Evolutionary conservation across 2,329 filamentous ascomycete species (phyloP).

Genomic region (Penicillium sp.): DNA sequence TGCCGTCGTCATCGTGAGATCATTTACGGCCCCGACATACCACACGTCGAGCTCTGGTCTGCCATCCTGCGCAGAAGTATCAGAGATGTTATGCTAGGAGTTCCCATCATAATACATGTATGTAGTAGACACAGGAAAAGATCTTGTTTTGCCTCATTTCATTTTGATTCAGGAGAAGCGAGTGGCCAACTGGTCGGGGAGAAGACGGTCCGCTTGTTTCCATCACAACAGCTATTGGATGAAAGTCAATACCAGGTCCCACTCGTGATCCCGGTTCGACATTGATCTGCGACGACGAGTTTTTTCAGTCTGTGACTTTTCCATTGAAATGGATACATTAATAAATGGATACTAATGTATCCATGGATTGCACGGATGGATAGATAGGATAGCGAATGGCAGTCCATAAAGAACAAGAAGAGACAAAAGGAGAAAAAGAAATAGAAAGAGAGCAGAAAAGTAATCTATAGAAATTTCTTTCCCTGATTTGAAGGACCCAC

Average conservation of each 20-base stretch:
- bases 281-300: conserved; percentile 13
- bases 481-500: conserved; percentile 1
- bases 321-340: not conserved
- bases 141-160: not conserved
- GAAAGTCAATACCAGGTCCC: conserved; percentile 18
- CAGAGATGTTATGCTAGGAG: not conserved
- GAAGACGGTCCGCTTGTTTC: conserved; percentile 10
- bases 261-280: conserved; percentile 20
- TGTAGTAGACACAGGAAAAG: not conserved
- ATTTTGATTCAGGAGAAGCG: conserved; percentile 1
- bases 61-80: not conserved
- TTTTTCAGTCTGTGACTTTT: not conserved
- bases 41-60: not conserved
- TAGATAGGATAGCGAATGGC: not conserved
- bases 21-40: conserved; percentile 17
- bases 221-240: conserved; percentile 20
- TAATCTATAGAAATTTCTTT: not conserved
- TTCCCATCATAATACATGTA: not conserved
- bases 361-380: not conserved
- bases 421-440: not conserved
- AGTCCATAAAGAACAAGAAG: not conserved
- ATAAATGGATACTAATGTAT: no score
- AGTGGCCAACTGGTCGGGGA: conserved; percentile 7
- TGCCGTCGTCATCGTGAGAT: conserved; percentile 40
- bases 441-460: not conserved